These are phyloP conservation scores for Tulasnella sp. DNA, from an alignment of 768 basidiomycete species.

Conservation along the genomic window DNA sequence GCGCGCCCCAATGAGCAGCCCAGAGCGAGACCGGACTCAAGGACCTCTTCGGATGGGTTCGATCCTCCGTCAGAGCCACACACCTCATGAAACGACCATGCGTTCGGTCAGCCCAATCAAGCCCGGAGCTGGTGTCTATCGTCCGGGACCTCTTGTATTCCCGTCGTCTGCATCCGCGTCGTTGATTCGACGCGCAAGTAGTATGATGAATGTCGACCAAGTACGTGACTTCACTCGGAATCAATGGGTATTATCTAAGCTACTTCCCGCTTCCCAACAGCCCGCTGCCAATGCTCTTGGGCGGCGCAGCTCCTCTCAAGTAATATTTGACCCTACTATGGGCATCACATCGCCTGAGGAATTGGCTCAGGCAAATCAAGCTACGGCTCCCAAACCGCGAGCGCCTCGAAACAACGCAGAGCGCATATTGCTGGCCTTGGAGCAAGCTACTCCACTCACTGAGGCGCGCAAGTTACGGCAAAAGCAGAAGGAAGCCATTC, in stretches of 20 bases:
- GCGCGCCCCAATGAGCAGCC: not conserved
- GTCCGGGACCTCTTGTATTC: not conserved
- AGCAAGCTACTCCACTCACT: constrained; percentile 23
- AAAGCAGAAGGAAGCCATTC: constrained; percentile 20
- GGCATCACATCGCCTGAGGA: constrained; percentile 15
- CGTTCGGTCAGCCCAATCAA: not conserved
- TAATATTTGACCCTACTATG: constrained; percentile 12
- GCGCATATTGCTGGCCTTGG: constrained; percentile 20
- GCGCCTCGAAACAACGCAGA: constrained; percentile 18
- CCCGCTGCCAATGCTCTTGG: not conserved
- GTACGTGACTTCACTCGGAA: not conserved
- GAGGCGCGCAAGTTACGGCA: constrained; percentile 20
- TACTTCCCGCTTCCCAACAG: not conserved
- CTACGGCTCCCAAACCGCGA: not conserved
- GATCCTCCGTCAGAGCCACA: not conserved
- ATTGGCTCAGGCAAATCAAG: not conserved
- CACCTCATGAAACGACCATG: not conserved
- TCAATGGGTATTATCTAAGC: not conserved
- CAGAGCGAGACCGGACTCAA: constrained; percentile 16
- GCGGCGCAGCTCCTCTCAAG: constrained; percentile 1
- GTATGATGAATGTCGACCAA: constrained; percentile 12
- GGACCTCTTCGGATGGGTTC: constrained; percentile 16
- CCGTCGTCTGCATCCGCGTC: not conserved
- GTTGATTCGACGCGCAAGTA: constrained; percentile 8
- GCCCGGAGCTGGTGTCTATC: not conserved